Base-by-base conservation (phyloP, 331 rosid genomes). In the Malus hybrid region DNA sequence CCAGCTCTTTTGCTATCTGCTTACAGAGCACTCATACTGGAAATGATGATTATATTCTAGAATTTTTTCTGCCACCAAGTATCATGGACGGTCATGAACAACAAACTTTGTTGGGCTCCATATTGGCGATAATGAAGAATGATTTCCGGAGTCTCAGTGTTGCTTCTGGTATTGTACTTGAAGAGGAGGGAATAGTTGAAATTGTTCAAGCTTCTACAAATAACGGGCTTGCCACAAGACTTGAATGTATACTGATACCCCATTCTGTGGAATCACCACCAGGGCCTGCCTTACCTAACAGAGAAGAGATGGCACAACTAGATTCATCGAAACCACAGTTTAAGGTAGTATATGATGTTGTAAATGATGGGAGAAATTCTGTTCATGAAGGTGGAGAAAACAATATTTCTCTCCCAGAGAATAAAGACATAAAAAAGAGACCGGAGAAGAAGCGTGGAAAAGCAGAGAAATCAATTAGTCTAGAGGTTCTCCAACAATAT, bases 401-500 rank as follows among this genome's bases (percentile, higher is more conserved):
- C 56, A 74, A 84, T 2, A 69, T 71, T 46, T 70, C 93, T 75
- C 72, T 80, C 52, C 79, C 78, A 3, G 91, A 80, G 73, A 76
- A 80, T 30, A 87, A 78, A 86, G 96, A 58, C 66, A 63, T 66
- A 36, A 92, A 83, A 83, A 95, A 86, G 85, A 80, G 85, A 10
- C 78, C 85, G 0, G 91, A 88, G 84, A 89, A 92, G 74, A 95
- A 90, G 71, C 96, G 93, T 53, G 98, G 99, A 39, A 92, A 95
- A 86, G 83, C 99, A 10, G 98, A 95, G 87, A 95, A 95, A 79
- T 92, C 97, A 65, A 85, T 95, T 32, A 90, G 97, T 79, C 89
- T 95, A 33, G 96, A 92, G 64, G 96, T 95, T 77, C 77, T 95
- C 66, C 99, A 95, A 72, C 92, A 85, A 64, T 86, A 95, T 81